Conservation (phyloP, 2,329 filamentous ascomycete species). For the Fusarium decemcellulare region DNA sequence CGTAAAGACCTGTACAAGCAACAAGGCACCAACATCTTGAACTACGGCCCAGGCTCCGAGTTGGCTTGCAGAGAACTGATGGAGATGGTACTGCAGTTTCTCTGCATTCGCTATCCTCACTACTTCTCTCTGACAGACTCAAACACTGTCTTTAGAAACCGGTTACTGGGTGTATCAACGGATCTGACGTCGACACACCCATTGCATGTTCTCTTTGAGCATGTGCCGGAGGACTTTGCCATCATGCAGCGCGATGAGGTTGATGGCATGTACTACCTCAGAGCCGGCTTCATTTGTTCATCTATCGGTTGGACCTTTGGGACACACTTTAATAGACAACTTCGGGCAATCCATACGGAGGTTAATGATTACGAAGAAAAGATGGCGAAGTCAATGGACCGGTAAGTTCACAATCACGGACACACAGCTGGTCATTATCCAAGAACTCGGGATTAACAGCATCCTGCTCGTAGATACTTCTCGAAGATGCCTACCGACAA, state of each 20-base stretch:
- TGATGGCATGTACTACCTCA: constrained; percentile 80
- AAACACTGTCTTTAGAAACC: constrained; percentile 70
- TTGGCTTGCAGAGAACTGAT: constrained; percentile 86
- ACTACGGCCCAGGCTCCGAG: constrained; percentile 79
- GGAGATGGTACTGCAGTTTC: constrained; percentile 86
- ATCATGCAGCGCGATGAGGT: constrained; percentile 79
- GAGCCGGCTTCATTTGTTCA: constrained; percentile 84
- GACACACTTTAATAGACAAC: constrained; percentile 77
- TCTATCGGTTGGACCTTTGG: constrained; percentile 83
- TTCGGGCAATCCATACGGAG: constrained; percentile 78
- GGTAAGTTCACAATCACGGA: constrained; percentile 59
- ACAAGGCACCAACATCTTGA: constrained; percentile 74
- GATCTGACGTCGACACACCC: constrained; percentile 73
- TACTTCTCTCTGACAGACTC: constrained; percentile 75
- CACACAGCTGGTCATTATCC: no score
- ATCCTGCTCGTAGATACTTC: constrained; percentile 72
- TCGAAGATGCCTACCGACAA: constrained; percentile 79
- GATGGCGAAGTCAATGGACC: constrained; percentile 88
- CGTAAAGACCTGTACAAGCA: constrained; percentile 74
- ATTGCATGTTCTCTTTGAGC: constrained; percentile 78
- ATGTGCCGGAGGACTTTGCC: constrained; percentile 87
- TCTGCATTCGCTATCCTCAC: constrained; percentile 80
- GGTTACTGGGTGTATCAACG: constrained; percentile 73
- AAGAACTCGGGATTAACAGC: not conserved
- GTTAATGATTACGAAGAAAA: constrained; percentile 89